phyloP scores from a whole-genome alignment of 257 asterid species.

The Gentiana macrophylla region DNA sequence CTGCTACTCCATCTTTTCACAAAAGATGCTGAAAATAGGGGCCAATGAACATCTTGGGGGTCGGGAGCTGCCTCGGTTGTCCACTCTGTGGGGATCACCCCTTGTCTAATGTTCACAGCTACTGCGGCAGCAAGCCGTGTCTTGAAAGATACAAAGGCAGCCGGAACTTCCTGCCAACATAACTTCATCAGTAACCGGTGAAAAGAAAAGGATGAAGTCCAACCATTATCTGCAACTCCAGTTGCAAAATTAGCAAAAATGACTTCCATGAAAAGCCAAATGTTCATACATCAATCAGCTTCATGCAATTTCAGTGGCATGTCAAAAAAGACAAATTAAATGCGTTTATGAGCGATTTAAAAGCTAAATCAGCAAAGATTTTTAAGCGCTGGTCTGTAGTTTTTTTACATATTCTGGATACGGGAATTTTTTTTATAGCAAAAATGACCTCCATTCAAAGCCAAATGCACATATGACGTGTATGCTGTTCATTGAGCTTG shows the following conservation, averaged over 20 bases:
- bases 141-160: constrained; percentile 95
- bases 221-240: too few species aligned
- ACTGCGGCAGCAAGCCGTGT: constrained; percentile 69
- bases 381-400: too few species aligned
- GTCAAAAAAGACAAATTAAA: too few species aligned
- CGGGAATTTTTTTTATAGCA: background rate
- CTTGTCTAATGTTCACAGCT: constrained; percentile 67
- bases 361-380: too few species aligned
- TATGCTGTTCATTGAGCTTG: too few species aligned
- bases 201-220: too few species aligned
- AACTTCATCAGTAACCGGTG: background rate
- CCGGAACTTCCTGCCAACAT: constrained; percentile 60
- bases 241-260: too few species aligned
- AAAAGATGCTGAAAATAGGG: constrained; percentile 88
- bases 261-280: too few species aligned
- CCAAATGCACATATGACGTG: background rate
- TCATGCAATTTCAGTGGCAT: too few species aligned
- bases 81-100: constrained; percentile 86
- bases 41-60: constrained; percentile 93
- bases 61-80: constrained; percentile 83
- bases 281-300: too few species aligned
- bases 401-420: too few species aligned
- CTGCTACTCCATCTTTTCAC: constrained; percentile 62
- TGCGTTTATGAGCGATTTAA: too few species aligned
- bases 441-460: background rate